Percentiles rank a stretch among this genome's conserved stretches.
Evolutionary conservation across 257 asterid genomes (phyloP).

Genomic region (Solanum pinnatisectum): DNA sequence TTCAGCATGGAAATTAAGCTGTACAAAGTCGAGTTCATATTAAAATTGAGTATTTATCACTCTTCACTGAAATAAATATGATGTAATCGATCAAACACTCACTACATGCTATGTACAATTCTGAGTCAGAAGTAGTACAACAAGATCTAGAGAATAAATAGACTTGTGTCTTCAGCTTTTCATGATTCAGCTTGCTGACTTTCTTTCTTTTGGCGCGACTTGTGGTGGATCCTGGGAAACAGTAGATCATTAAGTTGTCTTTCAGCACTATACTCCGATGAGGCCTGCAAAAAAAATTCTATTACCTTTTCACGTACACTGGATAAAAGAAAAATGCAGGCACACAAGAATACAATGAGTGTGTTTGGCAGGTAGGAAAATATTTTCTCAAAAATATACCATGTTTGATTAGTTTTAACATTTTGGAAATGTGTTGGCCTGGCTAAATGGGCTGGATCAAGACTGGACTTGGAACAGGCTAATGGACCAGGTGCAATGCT

Average conservation of each 20-base stretch:
- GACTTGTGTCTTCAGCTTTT: neutral
- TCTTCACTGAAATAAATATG: neutral
- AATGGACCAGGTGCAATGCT: neutral
- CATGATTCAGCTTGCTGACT: constrained; percentile 67
- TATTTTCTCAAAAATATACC: neutral
- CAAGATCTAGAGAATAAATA: neutral
- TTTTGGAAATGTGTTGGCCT: neutral
- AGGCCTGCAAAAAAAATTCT: constrained; percentile 49
- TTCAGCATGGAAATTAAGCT: neutral
- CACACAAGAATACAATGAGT: neutral
- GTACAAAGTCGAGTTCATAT: neutral
- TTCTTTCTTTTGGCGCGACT: constrained; percentile 70
- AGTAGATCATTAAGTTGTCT: constrained; percentile 67
- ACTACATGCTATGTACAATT: constrained; percentile 26
- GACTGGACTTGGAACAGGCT: neutral
- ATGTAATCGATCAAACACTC: neutral
- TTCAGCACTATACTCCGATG: constrained; percentile 91
- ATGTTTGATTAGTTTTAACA: neutral
- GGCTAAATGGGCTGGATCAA: neutral
- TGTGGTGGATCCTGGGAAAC: constrained; percentile 63
- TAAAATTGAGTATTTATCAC: neutral
- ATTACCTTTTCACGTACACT: neutral
- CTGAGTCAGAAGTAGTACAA: constrained; percentile 11
- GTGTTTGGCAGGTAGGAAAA: neutral
- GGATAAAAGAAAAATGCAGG: neutral